Base-by-base conservation (phyloP, 805 yeast genomes). In the Hanseniaspora valbyensis region DNA sequence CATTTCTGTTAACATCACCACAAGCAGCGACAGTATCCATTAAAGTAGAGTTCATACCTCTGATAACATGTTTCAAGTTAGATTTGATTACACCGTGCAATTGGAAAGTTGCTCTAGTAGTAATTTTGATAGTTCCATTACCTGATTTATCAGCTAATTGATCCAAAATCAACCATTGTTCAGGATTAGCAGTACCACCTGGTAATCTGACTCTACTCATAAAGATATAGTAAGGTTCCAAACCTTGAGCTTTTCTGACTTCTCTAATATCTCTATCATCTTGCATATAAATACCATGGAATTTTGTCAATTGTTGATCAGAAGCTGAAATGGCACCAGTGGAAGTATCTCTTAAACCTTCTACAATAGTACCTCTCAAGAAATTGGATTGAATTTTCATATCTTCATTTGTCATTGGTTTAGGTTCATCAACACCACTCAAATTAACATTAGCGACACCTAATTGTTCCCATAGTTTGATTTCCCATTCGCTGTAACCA, bases 271-370 rank as follows among this genome's bases (percentile, higher is more conserved):
- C 97, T 71, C 97, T 85, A 65, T 90, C 97, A 66, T 90, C 97
- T 71, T 90, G 97, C 95, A 90, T 87, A 66, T 90, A 90, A 58
- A 88, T 87, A 69, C 97, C 97, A 67, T 90, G 97, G 78, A 90
- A 90, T 69, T 90, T 90, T 57, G 96, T 88, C 66, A 90, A 68
- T 68, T 89, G 96, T 69, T 88, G 95, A 67, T 88, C 96, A 52
- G 77, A 77, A 13, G 96, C 92, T 56, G 83, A 76, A 57, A 90
- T 84, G 14, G 95, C 89, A 56, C 96, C 96, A 9, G 97, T 90
- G 3, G 87, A 73, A 52, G 75, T 74, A 64, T 90, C 96, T 52
- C 65, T 61, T 53, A 90, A 74, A 33, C 90, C 96, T 66, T 83
- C 94, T 32, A 77, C 89, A 65, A 90, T 89, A 0, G 95, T 86